Percentiles rank a stretch among this genome's conserved stretches.
phyloP scores from a whole-genome alignment of 2,329 filamentous ascomycete genomes.

The Tolypocladium endophyticum region DNA sequence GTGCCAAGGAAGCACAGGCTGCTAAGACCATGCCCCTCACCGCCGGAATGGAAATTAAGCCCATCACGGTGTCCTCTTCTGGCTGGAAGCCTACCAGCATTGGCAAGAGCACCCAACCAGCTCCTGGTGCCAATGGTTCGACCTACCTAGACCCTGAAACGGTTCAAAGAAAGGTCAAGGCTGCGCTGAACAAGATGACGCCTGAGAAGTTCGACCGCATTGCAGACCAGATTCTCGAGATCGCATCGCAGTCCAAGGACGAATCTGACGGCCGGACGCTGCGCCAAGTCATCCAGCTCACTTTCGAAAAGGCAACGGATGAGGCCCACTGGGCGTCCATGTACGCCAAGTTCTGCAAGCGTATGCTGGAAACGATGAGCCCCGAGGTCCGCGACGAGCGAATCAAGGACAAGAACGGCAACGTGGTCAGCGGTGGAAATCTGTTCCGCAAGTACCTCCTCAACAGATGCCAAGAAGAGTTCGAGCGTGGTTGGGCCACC shows the following conservation, averaged over 20 bases:
- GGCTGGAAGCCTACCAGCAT: slow-evolving; percentile 88
- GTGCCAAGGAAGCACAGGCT: slow-evolving; percentile 53
- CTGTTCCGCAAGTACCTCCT: slow-evolving; percentile 98
- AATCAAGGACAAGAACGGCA: slow-evolving; percentile 81
- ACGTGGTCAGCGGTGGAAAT: slow-evolving; percentile 82
- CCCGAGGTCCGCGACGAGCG: slow-evolving; percentile 90
- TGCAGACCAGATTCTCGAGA: slow-evolving; percentile 81
- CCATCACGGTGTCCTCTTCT: slow-evolving; percentile 57
- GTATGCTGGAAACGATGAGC: slow-evolving; percentile 94
- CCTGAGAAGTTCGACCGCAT: slow-evolving; percentile 98
- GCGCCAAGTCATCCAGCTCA: slow-evolving; percentile 95
- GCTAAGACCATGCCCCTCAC: slow-evolving; percentile 90
- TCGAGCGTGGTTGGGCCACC: slow-evolving; percentile 93
- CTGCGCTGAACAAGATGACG: slow-evolving; percentile 98
- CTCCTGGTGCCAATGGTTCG: slow-evolving; percentile 24
- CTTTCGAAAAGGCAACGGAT: slow-evolving; percentile 97
- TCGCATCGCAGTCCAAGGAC: slow-evolving; percentile 90
- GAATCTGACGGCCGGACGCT: slow-evolving; percentile 90
- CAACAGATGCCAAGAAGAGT: slow-evolving; percentile 97
- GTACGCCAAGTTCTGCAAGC: slow-evolving; percentile 98
- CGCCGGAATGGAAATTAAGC: slow-evolving; percentile 68
- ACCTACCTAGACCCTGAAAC: slow-evolving; percentile 74
- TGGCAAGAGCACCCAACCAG: slow-evolving; percentile 24
- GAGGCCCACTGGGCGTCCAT: slow-evolving; percentile 98
- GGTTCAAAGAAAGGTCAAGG: slow-evolving; percentile 98